Evolutionary conservation across 176 grass and related monocot genomes (phyloP), one percentile per base, ranked within the genome.

Genomic region (Phragmites australis): DNA sequence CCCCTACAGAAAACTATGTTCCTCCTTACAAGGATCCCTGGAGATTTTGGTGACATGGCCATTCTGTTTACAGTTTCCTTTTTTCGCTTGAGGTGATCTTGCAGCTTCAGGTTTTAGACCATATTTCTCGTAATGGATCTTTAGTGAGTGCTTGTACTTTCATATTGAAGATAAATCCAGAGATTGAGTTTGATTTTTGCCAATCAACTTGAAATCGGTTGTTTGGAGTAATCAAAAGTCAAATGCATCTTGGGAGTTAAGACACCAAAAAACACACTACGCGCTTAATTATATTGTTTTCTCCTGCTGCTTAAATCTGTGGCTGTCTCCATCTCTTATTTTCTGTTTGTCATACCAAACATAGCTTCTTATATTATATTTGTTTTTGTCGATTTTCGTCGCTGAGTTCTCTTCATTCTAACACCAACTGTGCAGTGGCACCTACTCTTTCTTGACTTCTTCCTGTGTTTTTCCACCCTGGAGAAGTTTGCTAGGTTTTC

Each of bases 1-100:
- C 86, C 3, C 86, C 92, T 18, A 90, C 92, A 22, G 92, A 95
- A 43, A 95, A 89, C 56, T 99, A 91, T 86, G 90, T 99, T 46
- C 90, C 92, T 81, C 96, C 92, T 80, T 98, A 83, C 79, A 87
- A 95, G 84, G 96, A 99, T 82, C 90, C 92, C 27, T 95, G 96
- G 96, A 99, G 96, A 83, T 99, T 99, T 91, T 95, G 96, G 96
- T 99, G 87, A 95, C 31, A 64, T 11, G 48, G 17, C 23, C 4
- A 39, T 89, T 54, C 25, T 41, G 77, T 82, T 31, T 82, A 14
- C 54, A 30, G 11, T 56, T 56, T 9, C 51, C 12, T 2, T 77
- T 9, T 65, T 44, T 65, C 25, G 16, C 19, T 48, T 59, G 29
- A 39, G 53, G 2, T 26, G 21, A 57, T 66, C 74, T 22, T 40